These are phyloP conservation scores for Podospora didyma DNA, from an alignment of 495 filamentous ascomycete genomes.

Conservation along the genomic window DNA sequence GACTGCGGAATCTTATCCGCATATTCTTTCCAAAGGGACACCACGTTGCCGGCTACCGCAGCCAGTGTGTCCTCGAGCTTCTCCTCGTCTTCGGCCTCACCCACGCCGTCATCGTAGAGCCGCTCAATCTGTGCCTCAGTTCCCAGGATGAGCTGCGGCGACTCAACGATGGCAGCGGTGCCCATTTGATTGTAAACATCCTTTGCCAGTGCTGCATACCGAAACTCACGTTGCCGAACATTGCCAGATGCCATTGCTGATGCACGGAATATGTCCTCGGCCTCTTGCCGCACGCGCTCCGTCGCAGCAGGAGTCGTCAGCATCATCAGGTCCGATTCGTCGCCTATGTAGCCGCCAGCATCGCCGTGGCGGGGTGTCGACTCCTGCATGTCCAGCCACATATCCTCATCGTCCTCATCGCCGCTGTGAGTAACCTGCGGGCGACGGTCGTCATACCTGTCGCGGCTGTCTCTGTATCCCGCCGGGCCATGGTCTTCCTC, in stretches of 20 bases:
- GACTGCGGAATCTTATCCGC: slow-evolving; percentile 41
- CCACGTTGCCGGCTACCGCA: slow-evolving; percentile 50
- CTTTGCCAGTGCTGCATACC: slow-evolving; percentile 47
- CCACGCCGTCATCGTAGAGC: slow-evolving; percentile 55
- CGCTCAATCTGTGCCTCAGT: slow-evolving; percentile 49
- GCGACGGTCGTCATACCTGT: neutral
- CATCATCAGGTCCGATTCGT: slow-evolving; percentile 43
- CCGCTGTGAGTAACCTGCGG: slow-evolving; percentile 11
- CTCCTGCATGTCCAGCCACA: slow-evolving; percentile 29
- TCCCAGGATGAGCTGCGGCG: slow-evolving; percentile 50
- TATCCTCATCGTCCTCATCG: slow-evolving; percentile 25
- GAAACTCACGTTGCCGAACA: slow-evolving; percentile 32
- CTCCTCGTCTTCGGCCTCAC: slow-evolving; percentile 48
- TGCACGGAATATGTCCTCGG: slow-evolving; percentile 41
- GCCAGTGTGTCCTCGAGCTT: slow-evolving; percentile 53
- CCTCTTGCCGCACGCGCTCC: slow-evolving; percentile 40
- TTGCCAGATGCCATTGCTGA: slow-evolving; percentile 35
- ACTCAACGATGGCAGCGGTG: slow-evolving; percentile 42
- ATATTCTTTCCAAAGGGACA: slow-evolving; percentile 55
- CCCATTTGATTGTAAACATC: slow-evolving; percentile 44
- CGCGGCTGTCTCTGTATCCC: slow-evolving; percentile 26
- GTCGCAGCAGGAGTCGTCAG: slow-evolving; percentile 44
- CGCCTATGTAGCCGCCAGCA: slow-evolving; percentile 11
- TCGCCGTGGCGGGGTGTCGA: slow-evolving; percentile 1
- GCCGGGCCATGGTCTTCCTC: slow-evolving; percentile 30